Evolutionary conservation across 2,329 filamentous ascomycete genomes (phyloP).

Genomic region (Metarhizium robertsii): DNA sequence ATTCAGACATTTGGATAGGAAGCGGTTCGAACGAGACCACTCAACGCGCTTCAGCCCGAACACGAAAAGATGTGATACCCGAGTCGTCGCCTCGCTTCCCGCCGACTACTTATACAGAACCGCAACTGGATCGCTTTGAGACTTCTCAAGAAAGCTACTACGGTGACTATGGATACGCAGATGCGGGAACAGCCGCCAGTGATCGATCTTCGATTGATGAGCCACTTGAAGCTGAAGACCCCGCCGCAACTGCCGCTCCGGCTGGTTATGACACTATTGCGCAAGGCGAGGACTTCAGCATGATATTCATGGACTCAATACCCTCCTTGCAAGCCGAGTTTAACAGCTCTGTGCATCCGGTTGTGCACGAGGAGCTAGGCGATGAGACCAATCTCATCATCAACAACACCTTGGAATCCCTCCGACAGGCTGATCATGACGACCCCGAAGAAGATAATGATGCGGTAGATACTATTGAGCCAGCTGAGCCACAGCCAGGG

Average conservation of each 20-base stretch:
- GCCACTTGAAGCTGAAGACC: slow-evolving; percentile 5
- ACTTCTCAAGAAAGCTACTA: slow-evolving; percentile 16
- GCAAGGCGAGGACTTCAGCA: slow-evolving; percentile 48
- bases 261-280: slow-evolving; percentile 31
- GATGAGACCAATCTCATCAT: slow-evolving; percentile 49
- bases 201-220: slow-evolving; percentile 25
- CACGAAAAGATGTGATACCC: not conserved
- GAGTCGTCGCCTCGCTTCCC: slow-evolving; percentile 8
- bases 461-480: slow-evolving; percentile 4
- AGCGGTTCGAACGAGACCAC: slow-evolving; percentile 29
- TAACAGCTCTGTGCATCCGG: slow-evolving; percentile 22
- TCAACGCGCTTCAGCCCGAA: slow-evolving; percentile 16
- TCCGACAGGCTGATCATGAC: slow-evolving; percentile 26
- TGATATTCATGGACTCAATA: slow-evolving; percentile 48
- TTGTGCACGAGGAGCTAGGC: slow-evolving; percentile 36
- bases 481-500: slow-evolving; percentile 3
- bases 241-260: slow-evolving; percentile 12
- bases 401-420: slow-evolving; percentile 42
- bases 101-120: slow-evolving; percentile 1
- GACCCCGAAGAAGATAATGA: not conserved
- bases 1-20: slow-evolving; percentile 38
- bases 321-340: slow-evolving; percentile 38
- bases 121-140: slow-evolving; percentile 2
- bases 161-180: slow-evolving; percentile 9
- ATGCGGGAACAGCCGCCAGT: slow-evolving; percentile 19